Evolutionary conservation across 2,329 filamentous ascomycete genomes (phyloP).

Genomic region (Acrodontium crateriforme): DNA sequence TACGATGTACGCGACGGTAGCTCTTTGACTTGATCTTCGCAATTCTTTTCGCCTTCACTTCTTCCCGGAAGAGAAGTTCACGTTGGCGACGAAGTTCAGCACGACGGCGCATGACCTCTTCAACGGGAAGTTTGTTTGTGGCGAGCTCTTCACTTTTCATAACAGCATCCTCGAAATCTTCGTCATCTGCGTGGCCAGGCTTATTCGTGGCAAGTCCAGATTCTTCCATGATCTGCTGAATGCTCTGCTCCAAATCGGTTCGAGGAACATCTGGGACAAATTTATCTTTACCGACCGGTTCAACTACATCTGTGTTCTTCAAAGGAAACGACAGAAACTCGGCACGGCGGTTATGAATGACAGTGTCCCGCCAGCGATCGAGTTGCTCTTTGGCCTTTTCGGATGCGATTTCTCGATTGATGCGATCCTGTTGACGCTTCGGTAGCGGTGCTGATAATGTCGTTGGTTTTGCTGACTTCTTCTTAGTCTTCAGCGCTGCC

Average conservation of each 20-base stretch:
- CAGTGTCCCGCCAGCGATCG: slow-evolving; percentile 83
- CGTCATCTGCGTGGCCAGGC: slow-evolving; percentile 18
- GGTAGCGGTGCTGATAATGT: slow-evolving; percentile 64
- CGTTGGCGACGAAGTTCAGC: slow-evolving; percentile 65
- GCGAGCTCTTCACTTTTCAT: slow-evolving; percentile 57
- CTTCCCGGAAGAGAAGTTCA: slow-evolving; percentile 77
- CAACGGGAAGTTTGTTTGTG: slow-evolving; percentile 56
- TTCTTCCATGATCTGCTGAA: slow-evolving; percentile 79
- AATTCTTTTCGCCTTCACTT: slow-evolving; percentile 77
- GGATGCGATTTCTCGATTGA: slow-evolving; percentile 72
- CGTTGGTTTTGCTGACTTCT: slow-evolving; percentile 20
- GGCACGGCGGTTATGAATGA: slow-evolving; percentile 82
- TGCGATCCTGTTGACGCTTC: slow-evolving; percentile 70
- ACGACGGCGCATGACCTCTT: slow-evolving; percentile 57
- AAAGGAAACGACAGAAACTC: slow-evolving; percentile 85
- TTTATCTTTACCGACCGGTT: slow-evolving; percentile 46
- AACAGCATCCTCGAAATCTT: slow-evolving; percentile 44
- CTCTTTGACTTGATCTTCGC: slow-evolving; percentile 99
- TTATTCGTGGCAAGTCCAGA: slow-evolving; percentile 60
- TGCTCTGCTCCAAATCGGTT: slow-evolving; percentile 73
- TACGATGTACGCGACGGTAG: slow-evolving; percentile 83
- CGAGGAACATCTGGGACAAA: slow-evolving; percentile 46
- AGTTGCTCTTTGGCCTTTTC: slow-evolving; percentile 85
- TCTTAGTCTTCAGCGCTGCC: slow-evolving; percentile 38
- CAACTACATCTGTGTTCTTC: slow-evolving; percentile 47